Conservation (phyloP, 2,329 filamentous ascomycete genomes). For the Delphinella strobiligena region DNA sequence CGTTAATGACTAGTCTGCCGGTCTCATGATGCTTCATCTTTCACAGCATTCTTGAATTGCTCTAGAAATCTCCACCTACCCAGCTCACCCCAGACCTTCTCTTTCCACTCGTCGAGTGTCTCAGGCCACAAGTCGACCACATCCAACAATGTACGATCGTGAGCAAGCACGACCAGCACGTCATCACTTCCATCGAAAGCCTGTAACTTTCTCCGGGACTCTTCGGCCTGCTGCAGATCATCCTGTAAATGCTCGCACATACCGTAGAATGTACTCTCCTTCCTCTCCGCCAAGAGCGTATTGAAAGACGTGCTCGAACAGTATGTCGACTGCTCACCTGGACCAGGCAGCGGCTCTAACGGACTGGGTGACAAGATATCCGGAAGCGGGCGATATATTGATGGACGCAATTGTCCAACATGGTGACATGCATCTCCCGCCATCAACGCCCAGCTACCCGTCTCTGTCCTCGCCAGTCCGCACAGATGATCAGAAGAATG, state of each 20-base stretch:
- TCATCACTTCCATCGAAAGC: slow-evolving; percentile 34
- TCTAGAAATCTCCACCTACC: slow-evolving; percentile 38
- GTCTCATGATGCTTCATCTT: too few species aligned
- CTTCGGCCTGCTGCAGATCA: slow-evolving; percentile 22
- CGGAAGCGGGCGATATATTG: slow-evolving; percentile 27
- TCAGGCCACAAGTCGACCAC: slow-evolving; percentile 40
- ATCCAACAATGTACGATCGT: slow-evolving; percentile 32
- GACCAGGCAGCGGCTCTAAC: not conserved
- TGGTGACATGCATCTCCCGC: slow-evolving; percentile 39
- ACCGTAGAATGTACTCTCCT: slow-evolving; percentile 15
- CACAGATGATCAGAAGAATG: slow-evolving; percentile 41
- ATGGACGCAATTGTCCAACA: slow-evolving; percentile 33
- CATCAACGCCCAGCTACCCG: slow-evolving; percentile 37
- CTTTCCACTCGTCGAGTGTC: slow-evolving; percentile 32
- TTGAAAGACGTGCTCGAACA: slow-evolving; percentile 19
- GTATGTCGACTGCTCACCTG: not conserved
- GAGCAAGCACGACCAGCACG: slow-evolving; percentile 35
- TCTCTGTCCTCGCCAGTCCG: slow-evolving; percentile 33
- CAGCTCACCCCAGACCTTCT: slow-evolving; percentile 35
- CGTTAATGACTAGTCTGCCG: too few species aligned
- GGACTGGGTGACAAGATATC: slow-evolving; percentile 23
- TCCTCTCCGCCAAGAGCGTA: slow-evolving; percentile 9
- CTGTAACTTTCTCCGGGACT: slow-evolving; percentile 33
- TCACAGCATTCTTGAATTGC: slow-evolving; percentile 37
- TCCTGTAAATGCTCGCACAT: slow-evolving; percentile 20